A percentile compares a stretch with the other conserved stretches of the same genome.
phyloP scores from a whole-genome alignment of 257 asterid genomes.

The Pogostemon cablin region DNA sequence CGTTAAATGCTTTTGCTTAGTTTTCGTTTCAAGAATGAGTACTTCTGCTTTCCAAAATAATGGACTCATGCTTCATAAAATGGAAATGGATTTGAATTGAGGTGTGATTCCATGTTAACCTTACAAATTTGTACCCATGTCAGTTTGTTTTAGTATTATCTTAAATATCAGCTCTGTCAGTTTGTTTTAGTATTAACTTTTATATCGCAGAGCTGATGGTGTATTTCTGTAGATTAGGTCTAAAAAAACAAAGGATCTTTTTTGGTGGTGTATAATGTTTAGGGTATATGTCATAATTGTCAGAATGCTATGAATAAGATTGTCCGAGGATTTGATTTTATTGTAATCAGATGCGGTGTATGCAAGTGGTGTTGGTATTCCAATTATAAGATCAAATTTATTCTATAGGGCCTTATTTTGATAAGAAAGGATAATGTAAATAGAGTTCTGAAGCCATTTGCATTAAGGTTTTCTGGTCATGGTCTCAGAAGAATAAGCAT shows the following conservation, averaged over 20 bases:
- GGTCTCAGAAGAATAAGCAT: not conserved
- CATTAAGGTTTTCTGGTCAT: not conserved
- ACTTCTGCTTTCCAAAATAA: not conserved
- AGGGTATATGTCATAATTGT: not conserved
- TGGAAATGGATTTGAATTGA: not conserved
- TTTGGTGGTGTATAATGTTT: no score
- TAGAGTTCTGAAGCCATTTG: conserved; percentile 1
- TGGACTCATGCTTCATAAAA: not conserved
- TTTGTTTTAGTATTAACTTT: not conserved
- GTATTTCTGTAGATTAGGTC: not conserved
- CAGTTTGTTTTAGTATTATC: no score
- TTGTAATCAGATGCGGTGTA: not conserved
- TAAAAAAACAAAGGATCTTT: not conserved
- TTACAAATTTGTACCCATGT: not conserved
- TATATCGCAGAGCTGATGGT: not conserved
- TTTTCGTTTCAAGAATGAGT: not conserved
- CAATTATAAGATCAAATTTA: conserved; percentile 5
- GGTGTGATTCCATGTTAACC: not conserved
- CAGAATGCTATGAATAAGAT: not conserved
- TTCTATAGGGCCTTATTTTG: not conserved
- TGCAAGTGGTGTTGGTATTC: not conserved
- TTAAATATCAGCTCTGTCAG: not conserved
- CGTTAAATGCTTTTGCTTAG: conserved; percentile 16
- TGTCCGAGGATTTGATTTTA: not conserved
- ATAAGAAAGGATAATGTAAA: not conserved